Evolutionary conservation across 1,284 basidiomycete genomes (phyloP).

Genomic region (Porodaedalea pini): DNA sequence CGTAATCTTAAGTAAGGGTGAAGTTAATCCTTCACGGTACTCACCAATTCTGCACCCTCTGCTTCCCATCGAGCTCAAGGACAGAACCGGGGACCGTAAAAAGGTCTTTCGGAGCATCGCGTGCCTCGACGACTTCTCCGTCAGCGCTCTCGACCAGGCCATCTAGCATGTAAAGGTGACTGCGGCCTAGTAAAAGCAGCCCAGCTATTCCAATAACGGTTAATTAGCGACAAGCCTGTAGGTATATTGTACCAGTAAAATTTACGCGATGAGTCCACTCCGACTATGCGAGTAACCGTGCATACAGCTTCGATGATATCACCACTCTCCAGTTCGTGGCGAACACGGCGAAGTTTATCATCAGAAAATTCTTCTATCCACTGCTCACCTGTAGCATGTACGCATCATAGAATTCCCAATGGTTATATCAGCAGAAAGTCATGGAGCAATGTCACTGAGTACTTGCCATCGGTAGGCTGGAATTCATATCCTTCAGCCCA

Average conservation of each 20-base stretch:
- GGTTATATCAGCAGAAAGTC: too few relatives aligned
- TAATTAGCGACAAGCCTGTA: background rate
- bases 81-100: conserved; percentile 84
- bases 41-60: conserved; percentile 77
- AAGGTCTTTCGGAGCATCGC: conserved; percentile 79
- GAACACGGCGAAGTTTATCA: conserved; percentile 72
- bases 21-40: conserved; percentile 25
- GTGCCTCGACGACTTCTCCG: conserved; percentile 87
- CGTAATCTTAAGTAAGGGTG: background rate
- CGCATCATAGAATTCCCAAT: conserved; percentile 10
- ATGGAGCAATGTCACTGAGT: conserved; percentile 33
- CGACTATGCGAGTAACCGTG: conserved; percentile 81
- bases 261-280: conserved; percentile 85
- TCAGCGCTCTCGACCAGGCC: conserved; percentile 86
- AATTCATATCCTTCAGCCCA: conserved; percentile 81
- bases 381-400: conserved; percentile 38
- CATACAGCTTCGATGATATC: conserved; percentile 90
- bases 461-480: conserved; percentile 59
- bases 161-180: conserved; percentile 88
- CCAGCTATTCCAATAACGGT: conserved; percentile 58
- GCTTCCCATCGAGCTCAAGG: conserved; percentile 72
- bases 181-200: conserved; percentile 80
- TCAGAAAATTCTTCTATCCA: conserved; percentile 71
- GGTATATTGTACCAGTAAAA: background rate
- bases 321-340: conserved; percentile 85